A percentile compares a stretch with the other conserved stretches of the same genome.
Evolutionary conservation across 768 basidiomycete genomes (phyloP).

Genomic region (Kwoniella shandongensis): DNA sequence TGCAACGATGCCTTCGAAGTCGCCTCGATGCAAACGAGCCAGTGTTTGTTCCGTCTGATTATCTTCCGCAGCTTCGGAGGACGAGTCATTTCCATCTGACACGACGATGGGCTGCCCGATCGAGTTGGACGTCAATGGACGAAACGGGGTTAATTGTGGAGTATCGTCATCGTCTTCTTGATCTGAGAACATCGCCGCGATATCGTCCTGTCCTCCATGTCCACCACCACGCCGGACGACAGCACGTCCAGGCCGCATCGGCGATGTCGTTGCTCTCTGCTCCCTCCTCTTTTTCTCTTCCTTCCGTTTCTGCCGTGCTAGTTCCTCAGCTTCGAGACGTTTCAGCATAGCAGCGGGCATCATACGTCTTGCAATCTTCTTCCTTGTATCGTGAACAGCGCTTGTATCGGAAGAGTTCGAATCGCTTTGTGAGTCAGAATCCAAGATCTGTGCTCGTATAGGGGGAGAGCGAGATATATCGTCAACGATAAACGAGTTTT

Average conservation of each 20-base stretch:
- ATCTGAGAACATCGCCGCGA: slow-evolving; percentile 22
- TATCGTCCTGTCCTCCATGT: slow-evolving; percentile 24
- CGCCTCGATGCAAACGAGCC: slow-evolving; percentile 39
- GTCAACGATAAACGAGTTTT: slow-evolving; percentile 20
- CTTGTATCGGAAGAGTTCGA: slow-evolving; percentile 4
- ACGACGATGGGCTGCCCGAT: slow-evolving; percentile 25
- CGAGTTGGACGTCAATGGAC: neutral
- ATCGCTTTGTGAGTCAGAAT: slow-evolving; percentile 5
- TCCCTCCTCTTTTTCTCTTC: slow-evolving; percentile 28
- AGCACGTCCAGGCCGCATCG: slow-evolving; percentile 56
- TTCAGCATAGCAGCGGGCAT: slow-evolving; percentile 62
- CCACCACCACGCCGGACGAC: slow-evolving; percentile 49
- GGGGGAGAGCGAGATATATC: slow-evolving; percentile 15
- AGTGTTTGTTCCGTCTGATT: slow-evolving; percentile 30
- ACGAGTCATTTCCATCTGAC: slow-evolving; percentile 19
- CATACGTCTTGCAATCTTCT: slow-evolving; percentile 54
- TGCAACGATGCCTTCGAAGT: slow-evolving; percentile 40
- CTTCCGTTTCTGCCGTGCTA: slow-evolving; percentile 25
- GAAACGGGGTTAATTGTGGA: neutral
- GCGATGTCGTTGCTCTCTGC: slow-evolving; percentile 49
- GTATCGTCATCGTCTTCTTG: slow-evolving; percentile 15
- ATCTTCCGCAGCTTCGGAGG: slow-evolving; percentile 39
- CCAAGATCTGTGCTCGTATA: neutral
- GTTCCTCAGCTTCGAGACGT: slow-evolving; percentile 44
- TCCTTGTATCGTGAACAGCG: slow-evolving; percentile 18